Evolutionary conservation across 139 green algal species (phyloP).

Genomic region (Picochlorum sp.): DNA sequence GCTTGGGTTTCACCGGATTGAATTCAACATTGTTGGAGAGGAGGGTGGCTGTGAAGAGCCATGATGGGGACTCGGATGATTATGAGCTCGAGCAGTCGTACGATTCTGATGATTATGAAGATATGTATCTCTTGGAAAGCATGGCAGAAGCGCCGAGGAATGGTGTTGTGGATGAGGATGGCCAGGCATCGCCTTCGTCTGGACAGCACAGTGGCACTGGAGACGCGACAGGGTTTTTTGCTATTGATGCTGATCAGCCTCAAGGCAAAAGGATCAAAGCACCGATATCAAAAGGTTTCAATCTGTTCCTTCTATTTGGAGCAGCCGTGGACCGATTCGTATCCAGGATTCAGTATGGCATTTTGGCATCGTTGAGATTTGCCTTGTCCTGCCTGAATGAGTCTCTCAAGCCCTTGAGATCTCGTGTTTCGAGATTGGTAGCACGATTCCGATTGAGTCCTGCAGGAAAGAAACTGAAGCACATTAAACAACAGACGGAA

Average conservation of each 20-base stretch:
- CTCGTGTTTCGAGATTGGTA: not conserved
- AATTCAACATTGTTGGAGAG: not conserved
- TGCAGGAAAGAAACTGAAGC: constrained; percentile 10
- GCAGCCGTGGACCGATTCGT: constrained; percentile 13
- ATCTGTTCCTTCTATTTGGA: constrained; percentile 17
- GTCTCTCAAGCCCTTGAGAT: not conserved
- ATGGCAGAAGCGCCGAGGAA: not conserved
- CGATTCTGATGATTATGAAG: constrained; percentile 19
- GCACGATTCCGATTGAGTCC: constrained; percentile 7
- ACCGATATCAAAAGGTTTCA: not conserved
- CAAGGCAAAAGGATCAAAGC: not conserved
- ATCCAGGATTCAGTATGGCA: constrained; percentile 7
- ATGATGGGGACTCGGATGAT: constrained; percentile 7
- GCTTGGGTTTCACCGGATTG: too few relatives aligned
- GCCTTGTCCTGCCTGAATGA: constrained; percentile 7
- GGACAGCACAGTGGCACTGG: too few relatives aligned
- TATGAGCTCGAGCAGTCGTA: constrained; percentile 2
- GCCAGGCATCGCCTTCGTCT: not conserved
- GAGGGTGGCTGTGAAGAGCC: not conserved
- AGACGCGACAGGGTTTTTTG: too few relatives aligned
- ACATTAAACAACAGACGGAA: not conserved
- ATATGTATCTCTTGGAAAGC: not conserved
- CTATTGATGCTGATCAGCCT: too few relatives aligned
- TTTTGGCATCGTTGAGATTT: constrained; percentile 4
- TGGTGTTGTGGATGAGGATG: not conserved